Base-by-base conservation (phyloP, 306 rosid genomes). In the Bauhinia variegata region DNA sequence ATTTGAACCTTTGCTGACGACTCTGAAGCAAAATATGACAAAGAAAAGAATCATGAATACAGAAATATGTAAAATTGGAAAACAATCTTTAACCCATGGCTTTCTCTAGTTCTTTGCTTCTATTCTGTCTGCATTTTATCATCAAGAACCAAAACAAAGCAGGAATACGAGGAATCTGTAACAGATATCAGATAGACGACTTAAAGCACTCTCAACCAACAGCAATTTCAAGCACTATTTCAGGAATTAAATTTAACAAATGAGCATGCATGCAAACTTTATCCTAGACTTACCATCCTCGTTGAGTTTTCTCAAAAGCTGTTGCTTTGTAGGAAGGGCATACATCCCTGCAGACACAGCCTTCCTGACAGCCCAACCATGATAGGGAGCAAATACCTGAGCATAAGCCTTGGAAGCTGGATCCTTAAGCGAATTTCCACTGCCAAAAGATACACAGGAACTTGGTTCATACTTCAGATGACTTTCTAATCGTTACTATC, bases 271-370 rank as follows among this genome's bases (percentile, higher is more conserved):
- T 66, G 60, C 37, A 59, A 74, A 42, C 63, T 48, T 32, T 23
- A n/a, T n/a, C 46, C 32, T 36, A 53, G 37, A 83, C 93, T 79
- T 74, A 92, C 98, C 91, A 13, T 93, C 97, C 83, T 89, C 96
- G 57, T 90, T 81, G 80, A 93, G 91, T 79, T 63, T 89, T 12
- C 32, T 75, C 79, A 89, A 16, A 32, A 89, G 79, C 38, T 93
- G 95, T 59, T 77, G 75, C 65, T 65, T 86, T 11, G 98, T 83
- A 37, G 97, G 98, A 67, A 93, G 87, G 47, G 82, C 82, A 69
- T 86, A 93, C 98, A 93, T 86, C 77, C 97, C 98, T 10, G 88
- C 98, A 8, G 85, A 85, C 74, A 89, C 98, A 47, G 91, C 97
- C 76, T 78, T 90, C 80, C 96, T 83, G 73, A 93, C 88, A 12